phyloP scores from a whole-genome alignment of 2,329 filamentous ascomycete species.

The Arthrobotrys sphaeroides region DNA sequence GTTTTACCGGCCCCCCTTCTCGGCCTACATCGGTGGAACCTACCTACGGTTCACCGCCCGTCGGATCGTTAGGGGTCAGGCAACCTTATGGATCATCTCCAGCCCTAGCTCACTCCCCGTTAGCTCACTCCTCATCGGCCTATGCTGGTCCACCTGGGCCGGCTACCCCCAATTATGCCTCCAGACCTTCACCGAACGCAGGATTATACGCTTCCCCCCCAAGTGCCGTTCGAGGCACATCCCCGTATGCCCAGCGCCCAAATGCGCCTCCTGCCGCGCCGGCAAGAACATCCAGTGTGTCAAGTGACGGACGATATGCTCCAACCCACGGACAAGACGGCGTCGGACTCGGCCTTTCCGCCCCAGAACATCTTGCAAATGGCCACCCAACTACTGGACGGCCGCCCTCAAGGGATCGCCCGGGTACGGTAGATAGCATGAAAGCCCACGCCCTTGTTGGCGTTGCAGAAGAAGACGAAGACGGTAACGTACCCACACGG shows the following conservation, averaged over 20 bases:
- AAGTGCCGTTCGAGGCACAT: constrained; percentile 6
- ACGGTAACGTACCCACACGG: constrained; percentile 16
- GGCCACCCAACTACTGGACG: constrained; percentile 20
- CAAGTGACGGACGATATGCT: constrained; percentile 26
- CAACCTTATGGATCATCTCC: constrained; percentile 37
- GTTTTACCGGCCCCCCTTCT: constrained; percentile 35
- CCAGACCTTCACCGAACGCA: constrained; percentile 27
- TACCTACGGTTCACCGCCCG: constrained; percentile 24
- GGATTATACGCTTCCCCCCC: constrained; percentile 24
- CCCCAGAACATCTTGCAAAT: constrained; percentile 14
- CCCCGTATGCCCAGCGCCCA: constrained; percentile 44
- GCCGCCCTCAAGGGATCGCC: constrained; percentile 42
- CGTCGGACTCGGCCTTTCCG: constrained; percentile 26
- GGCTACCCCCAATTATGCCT: constrained; percentile 18
- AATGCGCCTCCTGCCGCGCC: constrained; percentile 8
- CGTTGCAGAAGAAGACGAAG: constrained; percentile 48
- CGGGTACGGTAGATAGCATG: constrained; percentile 48
- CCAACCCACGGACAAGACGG: constrained; percentile 16
- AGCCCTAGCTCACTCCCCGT: constrained; percentile 10
- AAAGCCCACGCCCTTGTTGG: constrained; percentile 40
- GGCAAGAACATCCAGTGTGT: constrained; percentile 27
- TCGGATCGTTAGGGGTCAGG: constrained; percentile 16
- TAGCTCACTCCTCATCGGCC: constrained; percentile 17
- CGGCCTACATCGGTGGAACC: constrained; percentile 46
- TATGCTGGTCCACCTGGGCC: constrained; percentile 9